Evolutionary conservation across 768 basidiomycete species (phyloP), one percentile per base, ranked within the genome.

Genomic region (Tricholoma matsutake): DNA sequence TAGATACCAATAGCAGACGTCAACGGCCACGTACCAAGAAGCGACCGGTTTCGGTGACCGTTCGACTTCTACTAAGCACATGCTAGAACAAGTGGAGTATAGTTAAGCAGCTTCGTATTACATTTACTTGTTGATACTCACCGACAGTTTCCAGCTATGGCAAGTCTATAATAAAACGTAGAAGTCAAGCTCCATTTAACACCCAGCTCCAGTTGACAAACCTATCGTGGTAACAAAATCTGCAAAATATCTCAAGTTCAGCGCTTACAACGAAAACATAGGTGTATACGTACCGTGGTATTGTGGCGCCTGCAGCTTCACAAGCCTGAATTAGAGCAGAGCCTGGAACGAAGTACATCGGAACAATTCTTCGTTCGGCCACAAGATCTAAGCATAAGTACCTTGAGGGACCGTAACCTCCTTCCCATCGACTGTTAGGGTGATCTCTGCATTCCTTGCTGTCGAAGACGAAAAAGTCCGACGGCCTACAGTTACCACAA

Each of bases 41-140:
- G 95, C 94, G 34, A 96, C 88, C 20, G 94, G 95, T 78, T 96
- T 96, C 51, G 94, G 94, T 60, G 94, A 93, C 62, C 93, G 84
- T 73, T 94, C 93, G 56, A 99, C 96, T 77, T 99, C 97, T 39
- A 99, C 97, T 54, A 99, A 79, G 76, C 97, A 99, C 97, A 99
- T 99, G 67, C 96, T 93, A 63, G 7, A 57, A 43, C 22, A 56
- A 22, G 28, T 57, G 53, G 52, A 49, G 47, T 47, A 29, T 22
- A 53, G 59, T 57, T 49, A 54, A 60, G 58, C n/a, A 61, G 59
- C 29, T 59, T 32, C 18, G 11, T 29, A n/a, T 8, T 4, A 14
- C 29, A 18, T 60, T 20, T 10, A 32, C 18, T 45, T 53, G 28
- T 39, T 32, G 10, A 7, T 11, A 75, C 89, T 74, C 65, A 92